These are phyloP conservation scores for Nemania sp. DNA, from an alignment of 2,329 filamentous ascomycete species.

Conservation along the genomic window DNA sequence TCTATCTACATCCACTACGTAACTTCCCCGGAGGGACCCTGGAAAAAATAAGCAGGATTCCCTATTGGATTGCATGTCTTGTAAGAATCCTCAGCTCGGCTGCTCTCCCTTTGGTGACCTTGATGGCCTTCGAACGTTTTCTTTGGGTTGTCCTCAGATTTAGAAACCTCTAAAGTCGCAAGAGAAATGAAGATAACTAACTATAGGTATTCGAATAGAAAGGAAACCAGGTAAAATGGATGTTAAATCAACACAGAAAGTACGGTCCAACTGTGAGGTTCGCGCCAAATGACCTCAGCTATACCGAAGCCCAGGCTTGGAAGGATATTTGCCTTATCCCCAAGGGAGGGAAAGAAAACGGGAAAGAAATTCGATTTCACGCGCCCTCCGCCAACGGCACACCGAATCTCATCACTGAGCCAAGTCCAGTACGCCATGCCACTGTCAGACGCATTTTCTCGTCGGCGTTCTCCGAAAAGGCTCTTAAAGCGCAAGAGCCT, in stretches of 20 bases:
- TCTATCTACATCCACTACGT: conserved; percentile 46
- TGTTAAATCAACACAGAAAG: conserved; percentile 34
- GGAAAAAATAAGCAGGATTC: conserved; percentile 37
- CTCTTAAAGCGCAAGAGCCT: conserved; percentile 35
- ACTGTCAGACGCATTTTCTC: conserved; percentile 34
- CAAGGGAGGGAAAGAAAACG: conserved; percentile 31
- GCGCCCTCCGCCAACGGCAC: conserved; percentile 29
- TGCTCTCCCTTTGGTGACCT: not conserved
- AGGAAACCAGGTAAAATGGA: conserved; percentile 38
- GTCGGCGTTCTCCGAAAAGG: conserved; percentile 37
- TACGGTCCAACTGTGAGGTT: conserved; percentile 41
- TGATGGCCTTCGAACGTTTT: not conserved
- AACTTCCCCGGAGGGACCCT: conserved; percentile 42
- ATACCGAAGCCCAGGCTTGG: conserved; percentile 38
- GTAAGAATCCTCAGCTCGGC: not conserved
- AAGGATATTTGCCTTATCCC: conserved; percentile 24
- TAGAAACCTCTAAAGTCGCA: not conserved
- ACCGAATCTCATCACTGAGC: conserved; percentile 27
- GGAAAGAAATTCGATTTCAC: conserved; percentile 30
- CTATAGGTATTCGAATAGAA: not conserved
- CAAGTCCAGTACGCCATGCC: conserved; percentile 28
- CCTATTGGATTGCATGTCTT: conserved; percentile 41
- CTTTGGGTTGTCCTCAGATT: not conserved
- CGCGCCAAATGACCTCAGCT: conserved; percentile 42
- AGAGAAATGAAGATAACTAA: not conserved